Evolutionary conservation across 2,329 filamentous ascomycete species (phyloP).

Genomic region (Chaetomium sp.): DNA sequence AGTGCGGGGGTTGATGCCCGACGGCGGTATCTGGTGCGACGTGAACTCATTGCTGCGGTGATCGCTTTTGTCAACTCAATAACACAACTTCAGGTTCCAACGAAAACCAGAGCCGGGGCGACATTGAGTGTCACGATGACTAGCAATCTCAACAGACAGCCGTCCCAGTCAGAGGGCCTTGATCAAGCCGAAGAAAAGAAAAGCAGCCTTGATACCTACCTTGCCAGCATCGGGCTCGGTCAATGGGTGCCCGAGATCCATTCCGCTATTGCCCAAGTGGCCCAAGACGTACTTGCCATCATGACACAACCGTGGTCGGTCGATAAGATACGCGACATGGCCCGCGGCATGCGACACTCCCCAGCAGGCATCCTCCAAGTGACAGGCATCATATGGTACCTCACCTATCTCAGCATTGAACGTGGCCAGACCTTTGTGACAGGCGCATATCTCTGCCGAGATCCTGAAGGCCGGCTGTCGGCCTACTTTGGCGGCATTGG

Average conservation of each 20-base stretch:
- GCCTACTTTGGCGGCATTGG: neutral
- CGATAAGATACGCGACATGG: neutral
- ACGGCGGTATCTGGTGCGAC: neutral
- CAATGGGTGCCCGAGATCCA: neutral
- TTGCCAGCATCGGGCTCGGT: neutral
- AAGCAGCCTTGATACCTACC: neutral
- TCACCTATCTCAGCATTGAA: neutral
- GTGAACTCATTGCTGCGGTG: neutral
- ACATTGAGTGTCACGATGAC: neutral
- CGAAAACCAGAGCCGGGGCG: neutral
- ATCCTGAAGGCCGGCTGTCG: neutral
- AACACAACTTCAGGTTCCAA: neutral
- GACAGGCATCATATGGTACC: neutral
- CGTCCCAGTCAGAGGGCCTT: neutral
- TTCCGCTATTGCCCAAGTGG: neutral
- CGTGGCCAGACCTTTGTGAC: neutral
- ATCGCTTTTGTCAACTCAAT: neutral
- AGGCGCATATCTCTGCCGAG: neutral
- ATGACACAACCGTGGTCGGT: neutral
- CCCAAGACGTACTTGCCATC: neutral
- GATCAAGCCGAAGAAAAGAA: neutral
- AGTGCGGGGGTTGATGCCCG: neutral
- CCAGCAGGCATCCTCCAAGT: neutral
- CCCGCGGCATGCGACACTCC: neutral
- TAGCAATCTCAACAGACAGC: neutral